These are phyloP conservation scores for Suhomyces sp. DNA, from an alignment of 805 yeast species.

Conservation along the genomic window DNA sequence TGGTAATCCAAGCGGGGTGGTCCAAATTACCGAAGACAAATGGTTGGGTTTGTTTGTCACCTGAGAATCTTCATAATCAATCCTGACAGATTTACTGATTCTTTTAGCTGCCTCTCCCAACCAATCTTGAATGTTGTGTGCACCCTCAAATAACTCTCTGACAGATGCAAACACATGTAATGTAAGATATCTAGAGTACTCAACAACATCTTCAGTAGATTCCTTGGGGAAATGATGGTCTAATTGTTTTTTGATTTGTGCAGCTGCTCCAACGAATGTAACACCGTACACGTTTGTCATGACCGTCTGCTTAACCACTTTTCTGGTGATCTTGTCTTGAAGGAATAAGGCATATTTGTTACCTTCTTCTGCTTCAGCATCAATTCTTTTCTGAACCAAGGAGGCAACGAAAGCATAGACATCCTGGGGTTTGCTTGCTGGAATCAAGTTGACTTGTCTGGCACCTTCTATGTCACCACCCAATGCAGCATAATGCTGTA, in stretches of 20 bases:
- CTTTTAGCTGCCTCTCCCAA: constrained; percentile 80
- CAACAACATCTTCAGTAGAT: constrained; percentile 37
- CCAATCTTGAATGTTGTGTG: constrained; percentile 97
- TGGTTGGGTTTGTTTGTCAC: constrained; percentile 52
- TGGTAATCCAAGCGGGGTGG: constrained; percentile 92
- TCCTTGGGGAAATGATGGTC: constrained; percentile 54
- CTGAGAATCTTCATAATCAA: constrained; percentile 51
- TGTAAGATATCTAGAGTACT: constrained; percentile 63
- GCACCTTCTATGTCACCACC: constrained; percentile 89
- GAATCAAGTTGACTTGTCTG: constrained; percentile 69
- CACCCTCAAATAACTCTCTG: constrained; percentile 83
- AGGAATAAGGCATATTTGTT: constrained; percentile 54
- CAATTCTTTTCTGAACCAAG: constrained; percentile 56
- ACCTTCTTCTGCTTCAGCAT: constrained; percentile 52
- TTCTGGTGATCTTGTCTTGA: constrained; percentile 68
- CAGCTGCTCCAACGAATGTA: constrained; percentile 88
- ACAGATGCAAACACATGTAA: constrained; percentile 77
- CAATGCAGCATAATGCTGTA: constrained; percentile 83
- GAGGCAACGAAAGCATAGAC: constrained; percentile 71
- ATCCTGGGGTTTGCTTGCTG: constrained; percentile 73
- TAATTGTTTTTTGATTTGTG: constrained; percentile 80
- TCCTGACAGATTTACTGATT: constrained; percentile 73
- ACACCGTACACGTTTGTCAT: constrained; percentile 99
- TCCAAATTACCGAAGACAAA: constrained; percentile 93
- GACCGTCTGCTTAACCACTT: constrained; percentile 93